Base-by-base conservation (phyloP, 2,329 filamentous ascomycete species). In the Cladosporium phlei region DNA sequence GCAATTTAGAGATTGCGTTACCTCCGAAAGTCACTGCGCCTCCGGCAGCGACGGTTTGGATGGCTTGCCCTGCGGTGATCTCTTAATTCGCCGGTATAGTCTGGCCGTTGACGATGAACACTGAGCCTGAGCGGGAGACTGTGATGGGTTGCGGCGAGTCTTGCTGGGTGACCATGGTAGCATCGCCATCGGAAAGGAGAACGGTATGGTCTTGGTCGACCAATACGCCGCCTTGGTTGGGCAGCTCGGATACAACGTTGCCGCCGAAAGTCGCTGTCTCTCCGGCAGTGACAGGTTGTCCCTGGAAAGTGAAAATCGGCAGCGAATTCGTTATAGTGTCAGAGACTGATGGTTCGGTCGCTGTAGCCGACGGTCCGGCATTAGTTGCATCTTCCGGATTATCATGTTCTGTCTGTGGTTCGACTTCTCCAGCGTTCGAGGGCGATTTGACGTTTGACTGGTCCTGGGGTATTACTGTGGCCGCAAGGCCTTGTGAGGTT, bases 31-130 rank as follows among this genome's bases (percentile, higher is more conserved):
- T 53, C 28, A 62, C 55, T 9, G 48, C 47, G n/a, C 56, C 56
- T 10, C 68, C 69, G 0, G 69, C 65, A 1, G 63, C 68, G 5
- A 73, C 61, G 3, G 62, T 59, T 10, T 61, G 55, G n/a, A n/a
- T 37, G 9, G 24, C 37, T 16, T 29, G 32, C 3, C 42, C 42
- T 12, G 32, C 42, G 19, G 51, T 52, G 39, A 64, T 53, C 10
- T 49, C 40, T 7, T 58, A 56, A 7, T 67, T 69, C 1, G 69
- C 65, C 0, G 64, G 67, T 7, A 73, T 62, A 3, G 62, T 59
- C 11, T 61, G 55, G 4, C 62, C 63, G 17, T 59, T 60, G 28
- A 73, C 32, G 2, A 35, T 5, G 12, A 28, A 20, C 3, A 25
- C 19, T 3, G 42, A 45, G 11, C 42, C 42, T 9, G 32, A 45